A percentile compares a stretch with the other conserved stretches of the same genome.
Conservation (phyloP, 1,284 basidiomycete genomes). For the Austroboletus niveus region DNA sequence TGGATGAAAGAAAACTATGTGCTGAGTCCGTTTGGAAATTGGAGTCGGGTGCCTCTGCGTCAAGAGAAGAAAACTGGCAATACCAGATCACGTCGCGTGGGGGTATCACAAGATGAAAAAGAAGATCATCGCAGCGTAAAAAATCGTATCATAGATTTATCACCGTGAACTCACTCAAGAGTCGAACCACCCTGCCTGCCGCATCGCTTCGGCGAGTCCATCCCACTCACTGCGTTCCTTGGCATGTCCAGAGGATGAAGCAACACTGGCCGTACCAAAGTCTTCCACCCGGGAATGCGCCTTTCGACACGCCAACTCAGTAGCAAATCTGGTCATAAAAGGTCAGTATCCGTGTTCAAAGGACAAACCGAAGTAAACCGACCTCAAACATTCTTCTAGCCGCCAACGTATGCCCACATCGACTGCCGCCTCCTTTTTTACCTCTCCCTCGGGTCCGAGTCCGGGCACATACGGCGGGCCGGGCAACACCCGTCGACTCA, state of each 20-base stretch:
- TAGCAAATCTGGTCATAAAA: constrained; percentile 57
- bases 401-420: constrained; percentile 57
- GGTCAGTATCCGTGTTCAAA: neutral
- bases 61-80: neutral
- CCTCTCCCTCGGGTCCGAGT: constrained; percentile 28
- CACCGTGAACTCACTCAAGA: constrained; percentile 9
- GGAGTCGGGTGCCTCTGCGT: neutral
- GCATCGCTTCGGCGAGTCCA: constrained; percentile 71
- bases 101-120: constrained; percentile 6
- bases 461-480: constrained; percentile 69
- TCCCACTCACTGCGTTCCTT: constrained; percentile 47
- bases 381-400: constrained; percentile 76
- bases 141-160: neutral
- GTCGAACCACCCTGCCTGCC: constrained; percentile 67
- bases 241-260: constrained; percentile 10
- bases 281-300: constrained; percentile 30
- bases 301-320: constrained; percentile 72
- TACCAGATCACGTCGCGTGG: neutral
- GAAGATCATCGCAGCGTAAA: neutral
- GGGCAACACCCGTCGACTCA: constrained; percentile 64
- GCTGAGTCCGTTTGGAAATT: neutral
- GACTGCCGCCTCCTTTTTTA: constrained; percentile 47
- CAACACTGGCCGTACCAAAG: neutral
- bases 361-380: constrained; percentile 2
- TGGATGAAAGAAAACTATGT: neutral